Evolutionary conservation across 1,284 basidiomycete genomes (phyloP), one percentile per base, ranked within the genome.

Genomic region (Marasmius tenuissimus): DNA sequence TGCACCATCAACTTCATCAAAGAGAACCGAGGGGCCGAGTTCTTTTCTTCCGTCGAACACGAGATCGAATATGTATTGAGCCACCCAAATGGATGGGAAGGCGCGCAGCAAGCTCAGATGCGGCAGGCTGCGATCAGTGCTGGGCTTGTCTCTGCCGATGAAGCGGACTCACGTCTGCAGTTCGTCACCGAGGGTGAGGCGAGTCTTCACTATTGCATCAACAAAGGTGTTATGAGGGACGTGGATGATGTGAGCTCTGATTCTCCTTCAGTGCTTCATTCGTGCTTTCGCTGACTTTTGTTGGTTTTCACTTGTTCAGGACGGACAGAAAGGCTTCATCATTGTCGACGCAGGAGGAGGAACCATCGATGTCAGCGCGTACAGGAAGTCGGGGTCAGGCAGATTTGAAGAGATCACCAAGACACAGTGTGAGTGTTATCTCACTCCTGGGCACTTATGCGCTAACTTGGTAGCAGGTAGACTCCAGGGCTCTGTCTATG

Each of bases 341-440:
- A 70, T 83, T n/a, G 76, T 83, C n/a, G 82, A 84, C 64, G 81
- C 82, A 10, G 82, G 83, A n/a, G 79, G 80, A 37, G 81, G 79
- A 59, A 83, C 80, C 0, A 68, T 82, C 18, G 81, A 83, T 57
- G 56, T 71, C 22, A 65, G 61, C 55, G 57, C 52, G 20, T 61
- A 67, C 39, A 64, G 67, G 0, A 60, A 63, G 16, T 22, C 63
- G 1, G 14, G 22, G n/a, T 33, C 37, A 62, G 39, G 55, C 12
- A 12, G 12, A 53, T 74, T 80, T 3, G 74, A 80, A 56, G 81
- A 82, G 62, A 71, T 74, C 16, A 72, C 76, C 0, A 68, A 75
- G 14, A 67, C 81, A 0, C 76, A 76, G 59, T 82, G 80, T 81
- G 62, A 68, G 78, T 69, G 12, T 7, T 35, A 12, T 38, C 3